Base-by-base conservation (phyloP, 441 rosid genomes). In the Populus hybrid region DNA sequence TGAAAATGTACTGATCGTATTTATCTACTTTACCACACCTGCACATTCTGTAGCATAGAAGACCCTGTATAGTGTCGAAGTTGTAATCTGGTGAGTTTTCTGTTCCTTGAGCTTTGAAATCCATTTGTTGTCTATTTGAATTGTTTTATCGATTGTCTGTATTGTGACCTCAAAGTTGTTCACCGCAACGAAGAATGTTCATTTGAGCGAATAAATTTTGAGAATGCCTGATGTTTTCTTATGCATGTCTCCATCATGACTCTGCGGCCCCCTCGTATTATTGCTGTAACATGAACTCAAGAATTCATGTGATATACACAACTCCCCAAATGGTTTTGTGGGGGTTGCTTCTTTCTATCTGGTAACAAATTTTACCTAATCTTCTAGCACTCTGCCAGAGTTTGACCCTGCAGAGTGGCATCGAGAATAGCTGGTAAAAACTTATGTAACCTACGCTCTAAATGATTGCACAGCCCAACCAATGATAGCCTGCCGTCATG, bases 1-100 rank as follows among this genome's bases (percentile, higher is more conserved):
- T 94, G 89, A 61, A 63, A 50, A 18, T n/a, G 26, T 32, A 40
- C 61, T 12, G n/a, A 2, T 63, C 34, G 16, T 72, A 72, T 83
- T 76, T 72, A 67, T 80, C 73, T 69, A 50, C 66, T 66, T 40
- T 23, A 63, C 73, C 73, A 54, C 76, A 72, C 75, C 42, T 77
- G 80, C 89, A 79, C 85, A 59, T 80, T 81, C 77, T 86, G 88
- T 88, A 87, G 74, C 87, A 82, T 86, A 85, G 84, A 78, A 82
- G 81, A 81, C 86, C 78, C 64, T 89, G 90, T 89, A 88, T 83
- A 90, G 89, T 67, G 79, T 81, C 78, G 36, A 68, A 70, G 82
- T 65, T 85, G 81, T 83, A 77, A 81, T 85, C 76, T 69, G 83
- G 84, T 79, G 78, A 79, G 72, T 76, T 80, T 63, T 77, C 70